These are phyloP conservation scores for Aciculosporium take DNA, from an alignment of 2,329 filamentous ascomycete genomes.

Conservation along the genomic window DNA sequence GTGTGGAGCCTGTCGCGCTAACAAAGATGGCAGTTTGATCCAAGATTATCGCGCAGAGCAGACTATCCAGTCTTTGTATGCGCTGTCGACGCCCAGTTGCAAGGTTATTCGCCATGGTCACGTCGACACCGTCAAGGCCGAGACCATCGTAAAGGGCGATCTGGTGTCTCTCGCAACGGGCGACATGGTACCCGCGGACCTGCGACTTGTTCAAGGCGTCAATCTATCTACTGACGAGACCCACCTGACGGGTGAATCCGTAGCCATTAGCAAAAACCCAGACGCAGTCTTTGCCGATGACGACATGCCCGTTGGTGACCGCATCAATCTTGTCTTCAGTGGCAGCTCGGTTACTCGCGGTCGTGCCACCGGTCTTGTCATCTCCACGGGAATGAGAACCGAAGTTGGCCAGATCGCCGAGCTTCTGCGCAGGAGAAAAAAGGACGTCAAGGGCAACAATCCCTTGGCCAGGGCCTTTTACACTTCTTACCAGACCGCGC, in stretches of 20 bases:
- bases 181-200: conserved; percentile 56
- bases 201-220: conserved; percentile 50
- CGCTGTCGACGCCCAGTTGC: conserved; percentile 43
- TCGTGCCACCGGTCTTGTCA: conserved; percentile 53
- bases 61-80: conserved; percentile 46
- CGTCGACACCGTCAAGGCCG: conserved; percentile 37
- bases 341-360: conserved; percentile 60
- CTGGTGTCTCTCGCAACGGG: conserved; percentile 48
- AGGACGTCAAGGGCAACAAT: conserved; percentile 23
- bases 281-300: conserved; percentile 36
- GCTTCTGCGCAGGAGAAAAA: conserved; percentile 44
- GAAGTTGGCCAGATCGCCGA: conserved; percentile 65
- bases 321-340: conserved; percentile 56
- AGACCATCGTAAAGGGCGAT: conserved; percentile 50
- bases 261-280: conserved; percentile 53
- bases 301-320: conserved; percentile 51
- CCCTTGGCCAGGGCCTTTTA: conserved; percentile 31
- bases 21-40: conserved; percentile 27
- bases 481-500: conserved; percentile 27
- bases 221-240: conserved; percentile 68
- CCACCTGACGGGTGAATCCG: conserved; percentile 58
- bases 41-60: conserved; percentile 49
- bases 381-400: conserved; percentile 58
- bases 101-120: conserved; percentile 41
- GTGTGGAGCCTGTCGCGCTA: neutral